phyloP scores from a whole-genome alignment of 116 monocot species.

The Posidonia oceanica region DNA sequence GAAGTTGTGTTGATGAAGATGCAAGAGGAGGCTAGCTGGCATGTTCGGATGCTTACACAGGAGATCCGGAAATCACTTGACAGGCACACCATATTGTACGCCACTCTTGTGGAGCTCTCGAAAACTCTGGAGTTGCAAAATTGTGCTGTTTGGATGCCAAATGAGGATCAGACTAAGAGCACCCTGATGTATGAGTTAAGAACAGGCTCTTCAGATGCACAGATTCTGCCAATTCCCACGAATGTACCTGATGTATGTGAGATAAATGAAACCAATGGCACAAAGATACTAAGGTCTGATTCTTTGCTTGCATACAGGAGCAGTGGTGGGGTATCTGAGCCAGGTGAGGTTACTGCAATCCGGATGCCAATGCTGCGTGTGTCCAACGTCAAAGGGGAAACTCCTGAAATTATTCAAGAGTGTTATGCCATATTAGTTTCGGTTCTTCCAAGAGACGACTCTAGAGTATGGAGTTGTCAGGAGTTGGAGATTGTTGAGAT shows the following conservation, averaged over 20 bases:
- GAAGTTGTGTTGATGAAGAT: constrained; percentile 49
- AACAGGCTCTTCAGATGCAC: too few relatives aligned
- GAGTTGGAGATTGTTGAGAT: constrained; percentile 46
- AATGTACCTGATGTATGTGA: too few relatives aligned
- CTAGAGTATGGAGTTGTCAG: constrained; percentile 26
- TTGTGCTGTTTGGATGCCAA: too few relatives aligned
- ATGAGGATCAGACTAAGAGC: too few relatives aligned
- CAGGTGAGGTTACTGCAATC: constrained; percentile 42
- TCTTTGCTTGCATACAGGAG: constrained; percentile 35
- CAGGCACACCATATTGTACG: constrained; percentile 47
- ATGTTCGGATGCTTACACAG: constrained; percentile 51
- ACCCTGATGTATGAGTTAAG: too few relatives aligned
- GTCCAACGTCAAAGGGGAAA: constrained; percentile 47
- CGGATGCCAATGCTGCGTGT: constrained; percentile 54
- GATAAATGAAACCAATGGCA: constrained; percentile 2
- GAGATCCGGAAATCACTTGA: constrained; percentile 61
- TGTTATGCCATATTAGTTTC: constrained; percentile 47
- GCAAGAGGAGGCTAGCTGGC: constrained; percentile 52
- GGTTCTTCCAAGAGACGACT: constrained; percentile 32
- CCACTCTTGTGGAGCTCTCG: constrained; percentile 51
- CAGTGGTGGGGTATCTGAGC: constrained; percentile 15
- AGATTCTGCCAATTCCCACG: too few relatives aligned
- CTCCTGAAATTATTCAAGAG: constrained; percentile 30
- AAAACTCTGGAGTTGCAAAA: too few relatives aligned
- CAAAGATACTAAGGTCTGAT: constrained; percentile 17